Conservation (phyloP, 306 rosid genomes). For the Pterocarpus santalinus region DNA sequence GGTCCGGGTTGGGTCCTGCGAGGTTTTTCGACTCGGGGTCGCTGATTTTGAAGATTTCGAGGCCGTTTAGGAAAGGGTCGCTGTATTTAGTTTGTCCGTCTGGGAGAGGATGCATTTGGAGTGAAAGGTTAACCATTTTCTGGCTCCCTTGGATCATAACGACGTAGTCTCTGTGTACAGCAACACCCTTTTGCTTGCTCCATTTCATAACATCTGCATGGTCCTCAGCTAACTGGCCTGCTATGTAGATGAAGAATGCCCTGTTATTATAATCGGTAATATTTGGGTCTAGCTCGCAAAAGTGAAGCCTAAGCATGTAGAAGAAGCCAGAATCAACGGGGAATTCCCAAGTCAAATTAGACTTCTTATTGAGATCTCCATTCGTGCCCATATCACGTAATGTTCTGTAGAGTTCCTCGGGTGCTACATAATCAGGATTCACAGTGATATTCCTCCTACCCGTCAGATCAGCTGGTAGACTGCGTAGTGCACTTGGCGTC, state of each 20-base stretch:
- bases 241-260: conserved; percentile 47
- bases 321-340: conserved; percentile 23
- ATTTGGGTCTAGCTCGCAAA: conserved; percentile 43
- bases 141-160: neutral
- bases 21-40: conserved; percentile 3
- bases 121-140: conserved; percentile 32
- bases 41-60: conserved; percentile 63
- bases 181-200: conserved; percentile 22
- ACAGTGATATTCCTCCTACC: neutral
- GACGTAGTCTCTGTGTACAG: conserved; percentile 39
- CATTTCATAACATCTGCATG: conserved; percentile 34
- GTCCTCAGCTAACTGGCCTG: neutral
- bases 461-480: rapidly evolving
- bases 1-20: conserved; percentile 56
- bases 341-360: conserved; percentile 49
- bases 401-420: conserved; percentile 35
- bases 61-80: conserved; percentile 58
- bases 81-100: rapidly evolving
- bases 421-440: conserved; percentile 49
- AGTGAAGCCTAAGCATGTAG: conserved; percentile 57
- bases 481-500: rapidly evolving
- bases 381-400: conserved; percentile 43
- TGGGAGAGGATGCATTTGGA: conserved; percentile 39
- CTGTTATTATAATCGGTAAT: neutral
- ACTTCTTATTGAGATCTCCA: neutral